phyloP scores from a whole-genome alignment of 2,329 filamentous ascomycete genomes.

The Fonsecaea pugnacius region DNA sequence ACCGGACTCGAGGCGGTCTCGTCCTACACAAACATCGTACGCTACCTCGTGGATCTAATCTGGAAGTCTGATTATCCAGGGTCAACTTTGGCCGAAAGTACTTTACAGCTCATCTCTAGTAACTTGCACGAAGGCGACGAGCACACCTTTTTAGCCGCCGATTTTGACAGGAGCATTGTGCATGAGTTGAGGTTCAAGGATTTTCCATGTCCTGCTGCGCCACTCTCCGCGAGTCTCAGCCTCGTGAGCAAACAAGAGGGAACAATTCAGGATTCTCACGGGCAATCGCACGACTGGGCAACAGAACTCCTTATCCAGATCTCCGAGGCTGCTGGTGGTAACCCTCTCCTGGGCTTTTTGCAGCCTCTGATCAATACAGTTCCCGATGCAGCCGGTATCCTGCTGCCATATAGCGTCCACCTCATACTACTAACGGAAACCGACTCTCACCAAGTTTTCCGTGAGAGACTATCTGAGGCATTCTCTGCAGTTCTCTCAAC shows the following conservation, averaged over 20 bases:
- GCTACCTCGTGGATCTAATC: constrained; percentile 23
- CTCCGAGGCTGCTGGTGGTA: constrained; percentile 61
- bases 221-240: neutral
- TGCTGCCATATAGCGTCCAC: constrained; percentile 85
- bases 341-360: constrained; percentile 72
- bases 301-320: constrained; percentile 65
- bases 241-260: neutral
- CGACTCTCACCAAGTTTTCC: constrained; percentile 65
- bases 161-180: constrained; percentile 46
- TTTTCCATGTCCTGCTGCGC: constrained; percentile 46
- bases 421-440: constrained; percentile 70
- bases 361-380: constrained; percentile 68
- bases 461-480: constrained; percentile 67
- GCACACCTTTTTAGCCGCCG: constrained; percentile 43
- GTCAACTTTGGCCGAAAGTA: constrained; percentile 46
- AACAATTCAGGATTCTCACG: neutral
- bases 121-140: constrained; percentile 41
- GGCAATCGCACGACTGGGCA: constrained; percentile 58
- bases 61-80: constrained; percentile 29
- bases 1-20: constrained; percentile 16
- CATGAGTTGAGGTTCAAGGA: constrained; percentile 49
- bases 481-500: constrained; percentile 54
- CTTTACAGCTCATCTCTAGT: constrained; percentile 50
- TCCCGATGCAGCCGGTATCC: constrained; percentile 69
- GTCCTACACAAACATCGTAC: constrained; percentile 33